Evolutionary conservation across 2,329 filamentous ascomycete species (phyloP), one percentile per base, ranked within the genome.

Genomic region (Corinectria fuckeliana): DNA sequence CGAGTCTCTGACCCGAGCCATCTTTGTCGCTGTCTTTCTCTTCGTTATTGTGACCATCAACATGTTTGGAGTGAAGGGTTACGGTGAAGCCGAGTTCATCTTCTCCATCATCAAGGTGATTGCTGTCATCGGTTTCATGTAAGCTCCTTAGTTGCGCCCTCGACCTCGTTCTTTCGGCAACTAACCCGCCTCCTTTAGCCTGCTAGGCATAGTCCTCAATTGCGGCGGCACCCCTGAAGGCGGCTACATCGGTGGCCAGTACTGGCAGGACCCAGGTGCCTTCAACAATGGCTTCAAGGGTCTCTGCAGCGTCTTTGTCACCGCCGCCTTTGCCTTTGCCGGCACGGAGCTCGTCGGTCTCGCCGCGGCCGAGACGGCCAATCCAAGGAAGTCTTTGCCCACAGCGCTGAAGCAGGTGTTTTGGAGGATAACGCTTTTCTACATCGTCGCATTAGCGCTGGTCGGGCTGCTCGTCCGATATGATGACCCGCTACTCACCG

Each of bases 361-460:
- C 13, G 90, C 90, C 3, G 90, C 91, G 2, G 91, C 90, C 28
- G 91, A 93, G 74, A 91, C 90, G 1, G 86, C 84, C n/a, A 92
- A 92, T 70, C 91, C 91, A 3, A 84, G 89, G 58, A 91, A 95
- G 72, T 91, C 90, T 1, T 82, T 97, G 0, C 93, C 93, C 0
- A 92, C 88, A 0, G 93, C 93, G 11, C 88, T 96, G 70, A 96
- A 96, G 78, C 93, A 96, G 74, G 92, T 97, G 20, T 97, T 97
- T 76, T 97, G 93, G 93, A 89, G 93, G 70, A 96, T 97, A 71
- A 87, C 88, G 3, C 82, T 96, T 56, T 97, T 97, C 80, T 97
- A 97, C 78, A 83, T 97, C 49, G 87, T 96, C 30, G 91, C 91
- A 1, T 83, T 97, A 10, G 87, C 87, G 4, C 80, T 97, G 4